A percentile compares a stretch with the other conserved stretches of the same genome.
Evolutionary conservation across 306 rosid species (phyloP).

Genomic region (Abrus precatorius): DNA sequence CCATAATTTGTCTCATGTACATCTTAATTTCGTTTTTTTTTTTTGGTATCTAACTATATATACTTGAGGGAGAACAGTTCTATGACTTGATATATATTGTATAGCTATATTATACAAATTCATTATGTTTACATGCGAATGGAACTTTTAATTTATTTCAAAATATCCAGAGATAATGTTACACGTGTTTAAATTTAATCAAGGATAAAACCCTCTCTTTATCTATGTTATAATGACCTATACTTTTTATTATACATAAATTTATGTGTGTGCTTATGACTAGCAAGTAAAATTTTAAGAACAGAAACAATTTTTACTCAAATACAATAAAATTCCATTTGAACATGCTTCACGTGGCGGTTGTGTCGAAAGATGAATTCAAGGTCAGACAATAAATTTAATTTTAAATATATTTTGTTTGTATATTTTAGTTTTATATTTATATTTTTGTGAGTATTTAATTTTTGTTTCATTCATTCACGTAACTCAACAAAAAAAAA

Average conservation of each 20-base stretch:
- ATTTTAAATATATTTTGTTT: too few relatives aligned
- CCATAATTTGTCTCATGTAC: too few relatives aligned
- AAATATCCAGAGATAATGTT: neutral
- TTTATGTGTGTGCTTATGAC: too few relatives aligned
- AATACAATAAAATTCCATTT: neutral
- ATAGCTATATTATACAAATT: too few relatives aligned
- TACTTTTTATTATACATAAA: too few relatives aligned
- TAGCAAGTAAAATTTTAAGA: too few relatives aligned
- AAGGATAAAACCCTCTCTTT: neutral
- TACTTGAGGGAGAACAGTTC: neutral
- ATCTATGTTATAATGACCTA: neutral
- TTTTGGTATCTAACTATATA: too few relatives aligned
- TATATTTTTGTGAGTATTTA: too few relatives aligned
- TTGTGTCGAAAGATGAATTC: neutral
- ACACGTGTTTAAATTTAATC: neutral
- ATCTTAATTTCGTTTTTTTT: neutral
- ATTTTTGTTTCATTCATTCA: too few relatives aligned
- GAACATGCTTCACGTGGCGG: neutral
- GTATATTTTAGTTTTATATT: too few relatives aligned
- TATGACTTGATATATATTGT: neutral
- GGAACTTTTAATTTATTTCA: neutral
- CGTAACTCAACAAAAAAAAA: too few relatives aligned
- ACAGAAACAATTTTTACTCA: neutral
- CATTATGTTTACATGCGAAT: too few relatives aligned
- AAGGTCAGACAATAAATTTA: constrained; percentile 12